phyloP scores from a whole-genome alignment of 768 basidiomycete genomes.

The Hemileccinum impolitum region DNA sequence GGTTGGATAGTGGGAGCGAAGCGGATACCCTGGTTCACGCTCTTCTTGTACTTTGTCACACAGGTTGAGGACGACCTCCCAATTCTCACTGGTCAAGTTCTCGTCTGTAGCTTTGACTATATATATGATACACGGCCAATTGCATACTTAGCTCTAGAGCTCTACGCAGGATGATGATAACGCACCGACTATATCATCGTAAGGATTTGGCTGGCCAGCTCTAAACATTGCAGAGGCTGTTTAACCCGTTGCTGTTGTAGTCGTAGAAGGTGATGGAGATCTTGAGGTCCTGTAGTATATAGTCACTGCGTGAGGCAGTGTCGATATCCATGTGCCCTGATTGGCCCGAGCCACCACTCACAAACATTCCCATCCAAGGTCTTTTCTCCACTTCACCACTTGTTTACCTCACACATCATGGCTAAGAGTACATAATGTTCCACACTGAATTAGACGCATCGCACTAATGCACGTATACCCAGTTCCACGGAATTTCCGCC shows the following conservation, averaged over 20 bases:
- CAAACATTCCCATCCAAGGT: not conserved
- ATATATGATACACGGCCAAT: not conserved
- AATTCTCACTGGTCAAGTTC: slow-evolving; percentile 91
- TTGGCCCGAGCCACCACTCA: slow-evolving; percentile 6
- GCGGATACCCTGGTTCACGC: slow-evolving; percentile 71
- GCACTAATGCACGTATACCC: slow-evolving; percentile 5
- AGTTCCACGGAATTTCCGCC: slow-evolving; percentile 96
- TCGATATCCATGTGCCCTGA: slow-evolving; percentile 13
- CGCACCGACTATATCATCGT: slow-evolving; percentile 91
- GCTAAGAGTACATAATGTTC: slow-evolving; percentile 45
- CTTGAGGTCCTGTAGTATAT: not conserved
- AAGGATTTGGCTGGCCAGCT: slow-evolving; percentile 64
- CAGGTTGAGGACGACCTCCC: slow-evolving; percentile 91
- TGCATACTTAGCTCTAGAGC: slow-evolving; percentile 4
- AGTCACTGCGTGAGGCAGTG: slow-evolving; percentile 33
- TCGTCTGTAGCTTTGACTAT: slow-evolving; percentile 98
- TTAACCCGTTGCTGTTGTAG: slow-evolving; percentile 9
- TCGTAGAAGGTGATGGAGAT: slow-evolving; percentile 11
- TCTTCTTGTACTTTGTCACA: slow-evolving; percentile 96
- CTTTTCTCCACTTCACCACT: slow-evolving; percentile 6
- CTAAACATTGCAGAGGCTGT: slow-evolving; percentile 56
- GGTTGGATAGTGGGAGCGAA: not conserved
- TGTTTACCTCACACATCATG: slow-evolving; percentile 33
- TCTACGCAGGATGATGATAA: slow-evolving; percentile 19
- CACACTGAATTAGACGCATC: not conserved